These are phyloP conservation scores for Lunularia cruciata DNA, from an alignment of 225 moss, liverwort and hornwort genomes.

Conservation along the genomic window DNA sequence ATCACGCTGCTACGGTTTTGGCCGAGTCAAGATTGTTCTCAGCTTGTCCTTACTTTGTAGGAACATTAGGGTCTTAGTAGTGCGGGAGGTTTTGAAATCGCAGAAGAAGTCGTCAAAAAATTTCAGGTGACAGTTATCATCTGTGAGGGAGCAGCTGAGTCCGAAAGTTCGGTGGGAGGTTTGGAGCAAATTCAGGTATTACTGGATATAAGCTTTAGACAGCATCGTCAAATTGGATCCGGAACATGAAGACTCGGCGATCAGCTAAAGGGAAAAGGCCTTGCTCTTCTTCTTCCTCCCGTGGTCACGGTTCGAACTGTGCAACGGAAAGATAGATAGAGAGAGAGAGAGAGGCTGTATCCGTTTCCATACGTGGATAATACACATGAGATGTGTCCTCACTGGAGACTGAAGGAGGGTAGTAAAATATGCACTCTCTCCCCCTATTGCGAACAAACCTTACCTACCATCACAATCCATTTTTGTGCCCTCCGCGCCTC, in stretches of 20 bases:
- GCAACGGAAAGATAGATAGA: not conserved
- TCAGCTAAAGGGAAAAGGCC: not conserved
- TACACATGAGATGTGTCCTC: conserved; percentile 47
- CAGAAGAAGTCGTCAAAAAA: not conserved
- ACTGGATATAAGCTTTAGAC: not conserved
- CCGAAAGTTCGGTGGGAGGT: not conserved
- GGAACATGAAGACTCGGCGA: conserved; percentile 4
- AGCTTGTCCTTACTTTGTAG: too few relatives aligned
- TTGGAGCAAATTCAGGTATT: not conserved
- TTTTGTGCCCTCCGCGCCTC: conserved; percentile 39
- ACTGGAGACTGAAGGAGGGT: conserved; percentile 42
- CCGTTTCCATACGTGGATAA: conserved; percentile 15
- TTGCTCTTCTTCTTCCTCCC: too few relatives aligned
- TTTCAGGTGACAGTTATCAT: not conserved
- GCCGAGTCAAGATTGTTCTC: too few relatives aligned
- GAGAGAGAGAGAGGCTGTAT: not conserved
- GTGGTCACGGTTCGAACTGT: too few relatives aligned
- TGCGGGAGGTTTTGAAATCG: not conserved
- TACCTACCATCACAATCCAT: conserved; percentile 26
- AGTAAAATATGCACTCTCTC: conserved; percentile 45
- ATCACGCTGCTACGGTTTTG: too few relatives aligned
- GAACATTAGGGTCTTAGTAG: not conserved
- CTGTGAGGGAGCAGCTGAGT: not conserved
- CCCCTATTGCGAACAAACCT: conserved; percentile 19
- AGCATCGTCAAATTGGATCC: not conserved